A percentile compares a stretch with the other conserved stretches of the same genome.
phyloP scores from a whole-genome alignment of 2,329 filamentous ascomycete genomes.

The Aspergillus udagawae region DNA sequence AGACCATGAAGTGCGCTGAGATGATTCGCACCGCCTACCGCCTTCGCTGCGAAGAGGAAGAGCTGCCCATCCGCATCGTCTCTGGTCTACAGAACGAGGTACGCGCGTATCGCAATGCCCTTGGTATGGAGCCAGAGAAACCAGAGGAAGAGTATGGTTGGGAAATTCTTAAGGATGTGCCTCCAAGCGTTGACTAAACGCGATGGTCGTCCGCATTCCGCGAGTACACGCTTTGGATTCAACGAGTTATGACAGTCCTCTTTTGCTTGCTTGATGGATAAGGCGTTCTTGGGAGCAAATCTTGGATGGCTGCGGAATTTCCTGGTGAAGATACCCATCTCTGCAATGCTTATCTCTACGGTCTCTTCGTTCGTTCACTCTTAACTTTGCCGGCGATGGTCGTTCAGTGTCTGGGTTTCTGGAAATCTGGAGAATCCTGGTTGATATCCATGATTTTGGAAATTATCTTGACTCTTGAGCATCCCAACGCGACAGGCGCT shows the following conservation, averaged over 20 bases:
- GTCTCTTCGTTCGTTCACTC: slow-evolving; percentile 6
- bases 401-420: not conserved
- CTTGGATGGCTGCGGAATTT: slow-evolving; percentile 13
- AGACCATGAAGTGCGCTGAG: slow-evolving; percentile 45
- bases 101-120: slow-evolving; percentile 43
- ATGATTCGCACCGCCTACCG: slow-evolving; percentile 48
- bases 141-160: slow-evolving; percentile 48
- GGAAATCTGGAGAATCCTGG: slow-evolving; percentile 3
- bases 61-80: slow-evolving; percentile 41
- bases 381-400: not conserved
- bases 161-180: slow-evolving; percentile 44
- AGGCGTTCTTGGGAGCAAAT: slow-evolving; percentile 21
- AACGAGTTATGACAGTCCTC: slow-evolving; percentile 20
- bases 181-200: slow-evolving; percentile 30
- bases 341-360: slow-evolving; percentile 15
- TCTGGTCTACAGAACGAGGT: slow-evolving; percentile 48
- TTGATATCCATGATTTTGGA: slow-evolving; percentile 1
- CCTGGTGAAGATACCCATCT: slow-evolving; percentile 23
- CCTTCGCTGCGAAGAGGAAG: slow-evolving; percentile 47
- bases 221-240: not conserved
- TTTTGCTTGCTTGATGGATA: slow-evolving; percentile 6
- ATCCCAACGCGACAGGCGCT: not conserved
- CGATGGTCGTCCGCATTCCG: not conserved
- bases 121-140: slow-evolving; percentile 47
- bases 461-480: slow-evolving; percentile 1